Percentiles rank a stretch among this genome's conserved stretches.
Evolutionary conservation across 106 monocot genomes (phyloP).

Genomic region (Dioscorea dumetorum): DNA sequence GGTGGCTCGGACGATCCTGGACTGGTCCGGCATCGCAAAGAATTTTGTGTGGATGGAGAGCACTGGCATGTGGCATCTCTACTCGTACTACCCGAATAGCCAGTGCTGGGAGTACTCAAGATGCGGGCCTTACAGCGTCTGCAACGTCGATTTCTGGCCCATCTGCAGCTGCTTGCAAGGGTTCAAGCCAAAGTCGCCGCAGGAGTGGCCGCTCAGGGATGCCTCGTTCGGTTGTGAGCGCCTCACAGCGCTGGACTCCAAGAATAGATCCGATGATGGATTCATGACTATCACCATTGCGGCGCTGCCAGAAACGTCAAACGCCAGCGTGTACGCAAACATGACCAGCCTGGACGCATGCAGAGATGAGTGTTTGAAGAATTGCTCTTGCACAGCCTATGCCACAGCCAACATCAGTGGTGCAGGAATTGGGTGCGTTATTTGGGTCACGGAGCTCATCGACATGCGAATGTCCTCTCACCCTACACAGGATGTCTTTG

Average conservation of each 20-base stretch:
- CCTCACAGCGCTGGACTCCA: constrained; percentile 28
- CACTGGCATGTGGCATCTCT: constrained; percentile 15
- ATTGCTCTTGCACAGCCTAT: constrained; percentile 18
- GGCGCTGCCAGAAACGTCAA: constrained; percentile 24
- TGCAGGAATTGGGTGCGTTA: constrained; percentile 12
- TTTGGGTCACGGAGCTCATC: constrained; percentile 8
- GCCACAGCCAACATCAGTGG: neutral
- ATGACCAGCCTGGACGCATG: constrained; percentile 7
- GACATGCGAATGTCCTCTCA: neutral
- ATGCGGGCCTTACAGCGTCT: constrained; percentile 44
- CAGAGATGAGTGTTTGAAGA: neutral
- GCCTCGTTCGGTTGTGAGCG: constrained; percentile 26
- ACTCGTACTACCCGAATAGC: constrained; percentile 21
- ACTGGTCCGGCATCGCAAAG: constrained; percentile 5
- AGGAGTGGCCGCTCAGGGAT: constrained; percentile 25
- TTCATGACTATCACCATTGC: constrained; percentile 15
- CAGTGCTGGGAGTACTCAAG: constrained; percentile 19
- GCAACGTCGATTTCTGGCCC: constrained; percentile 16
- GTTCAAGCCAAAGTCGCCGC: constrained; percentile 25
- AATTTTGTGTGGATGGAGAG: constrained; percentile 17
- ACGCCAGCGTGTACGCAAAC: constrained; percentile 1
- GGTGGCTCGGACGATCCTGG: constrained; percentile 10
- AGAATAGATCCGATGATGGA: constrained; percentile 21
- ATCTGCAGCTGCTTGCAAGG: constrained; percentile 42
- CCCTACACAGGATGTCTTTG: neutral